Conservation (phyloP, 345 rosid species). For the Citrus reticulata region DNA sequence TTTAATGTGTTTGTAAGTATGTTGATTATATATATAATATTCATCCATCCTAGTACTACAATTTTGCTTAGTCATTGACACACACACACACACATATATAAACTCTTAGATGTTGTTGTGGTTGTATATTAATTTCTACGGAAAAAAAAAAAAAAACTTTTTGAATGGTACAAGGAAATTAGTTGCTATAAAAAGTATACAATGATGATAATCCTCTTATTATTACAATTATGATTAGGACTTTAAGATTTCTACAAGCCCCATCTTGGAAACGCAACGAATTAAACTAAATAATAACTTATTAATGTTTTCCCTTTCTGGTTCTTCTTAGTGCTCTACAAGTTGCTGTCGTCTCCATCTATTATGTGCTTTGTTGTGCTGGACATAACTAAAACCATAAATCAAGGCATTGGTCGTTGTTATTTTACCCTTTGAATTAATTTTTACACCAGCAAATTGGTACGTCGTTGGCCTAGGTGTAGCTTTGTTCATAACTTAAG, state of each 20-base stretch:
- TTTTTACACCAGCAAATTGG: not conserved
- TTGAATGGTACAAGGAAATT: no score
- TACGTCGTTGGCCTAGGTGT: not conserved
- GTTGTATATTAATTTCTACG: no score
- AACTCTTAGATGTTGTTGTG: no score
- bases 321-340: not conserved
- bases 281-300: not conserved
- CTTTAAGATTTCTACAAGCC: not conserved
- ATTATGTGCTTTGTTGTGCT: not conserved
- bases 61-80: no score
- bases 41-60: no score
- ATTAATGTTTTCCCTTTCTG: not conserved
- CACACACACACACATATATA: no score
- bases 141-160: no score
- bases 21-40: no score
- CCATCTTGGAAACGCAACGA: not conserved
- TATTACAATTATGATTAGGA: not conserved
- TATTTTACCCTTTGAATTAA: not conserved
- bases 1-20: no score
- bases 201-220: not conserved
- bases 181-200: no score
- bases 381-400: not conserved
- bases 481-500: not conserved
- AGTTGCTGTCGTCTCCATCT: not conserved
- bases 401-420: conserved; percentile 4